A percentile compares a stretch with the other conserved stretches of the same genome.
Conservation (phyloP, 306 rosid genomes). For the Dryas alaskensis region DNA sequence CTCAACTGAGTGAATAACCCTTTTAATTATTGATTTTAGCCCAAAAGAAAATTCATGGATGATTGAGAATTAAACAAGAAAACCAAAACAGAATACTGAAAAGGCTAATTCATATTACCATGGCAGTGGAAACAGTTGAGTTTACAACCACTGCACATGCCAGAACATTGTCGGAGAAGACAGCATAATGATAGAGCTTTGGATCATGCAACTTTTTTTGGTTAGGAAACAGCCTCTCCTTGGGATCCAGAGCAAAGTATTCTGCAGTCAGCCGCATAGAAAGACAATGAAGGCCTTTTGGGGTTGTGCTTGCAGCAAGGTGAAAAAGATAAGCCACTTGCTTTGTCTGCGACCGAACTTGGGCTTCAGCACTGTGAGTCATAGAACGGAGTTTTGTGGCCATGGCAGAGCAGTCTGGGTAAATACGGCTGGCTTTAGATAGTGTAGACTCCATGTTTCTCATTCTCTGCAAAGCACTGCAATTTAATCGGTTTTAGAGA, state of each 20-base stretch:
- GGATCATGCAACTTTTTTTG: conserved; percentile 63
- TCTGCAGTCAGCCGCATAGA: conserved; percentile 81
- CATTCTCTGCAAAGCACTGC: conserved; percentile 94
- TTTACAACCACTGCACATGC: conserved; percentile 91
- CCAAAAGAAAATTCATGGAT: neutral
- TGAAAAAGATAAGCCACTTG: conserved; percentile 60
- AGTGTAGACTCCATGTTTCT: conserved; percentile 76
- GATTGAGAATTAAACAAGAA: neutral
- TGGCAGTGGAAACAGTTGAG: conserved; percentile 71
- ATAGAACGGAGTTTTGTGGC: conserved; percentile 77
- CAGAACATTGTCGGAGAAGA: conserved; percentile 95
- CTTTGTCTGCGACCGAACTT: conserved; percentile 51
- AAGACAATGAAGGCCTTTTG: conserved; percentile 91
- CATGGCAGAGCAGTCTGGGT: conserved; percentile 78
- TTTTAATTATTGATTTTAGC: neutral
- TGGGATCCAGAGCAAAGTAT: conserved; percentile 64
- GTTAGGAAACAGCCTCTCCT: conserved; percentile 55
- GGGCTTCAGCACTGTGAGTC: conserved; percentile 72
- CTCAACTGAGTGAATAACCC: neutral
- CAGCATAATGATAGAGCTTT: conserved; percentile 72
- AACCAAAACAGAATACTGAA: neutral
- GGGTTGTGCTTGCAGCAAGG: conserved; percentile 84
- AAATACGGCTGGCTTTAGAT: conserved; percentile 64
- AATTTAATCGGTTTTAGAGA: conserved; percentile 54
- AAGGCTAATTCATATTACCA: conserved; percentile 44